These are phyloP conservation scores for Metarhizium robertsii DNA, from an alignment of 2,329 filamentous ascomycete genomes.

Conservation along the genomic window DNA sequence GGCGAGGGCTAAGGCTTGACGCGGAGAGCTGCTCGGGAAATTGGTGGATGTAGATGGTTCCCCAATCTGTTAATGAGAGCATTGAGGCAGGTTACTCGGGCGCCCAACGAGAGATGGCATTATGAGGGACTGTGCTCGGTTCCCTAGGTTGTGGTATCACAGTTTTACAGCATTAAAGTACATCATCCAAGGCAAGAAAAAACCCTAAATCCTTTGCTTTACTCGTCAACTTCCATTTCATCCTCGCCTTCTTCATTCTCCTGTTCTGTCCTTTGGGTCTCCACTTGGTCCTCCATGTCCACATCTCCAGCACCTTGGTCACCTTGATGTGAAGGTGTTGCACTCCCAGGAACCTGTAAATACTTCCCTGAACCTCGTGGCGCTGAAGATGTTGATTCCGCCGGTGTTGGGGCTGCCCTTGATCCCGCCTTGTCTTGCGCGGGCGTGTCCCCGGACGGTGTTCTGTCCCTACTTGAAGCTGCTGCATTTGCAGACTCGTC, in stretches of 20 bases:
- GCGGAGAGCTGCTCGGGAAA: too few relatives aligned
- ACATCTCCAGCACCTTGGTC: slow-evolving; percentile 39
- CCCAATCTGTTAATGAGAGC: background rate
- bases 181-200: background rate
- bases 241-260: slow-evolving; percentile 32
- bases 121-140: background rate
- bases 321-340: slow-evolving; percentile 15
- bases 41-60: background rate
- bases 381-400: slow-evolving; percentile 1
- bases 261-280: slow-evolving; percentile 13
- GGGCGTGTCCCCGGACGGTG: slow-evolving; percentile 22
- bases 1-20: slow-evolving; percentile 28
- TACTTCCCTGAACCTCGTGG: slow-evolving; percentile 4
- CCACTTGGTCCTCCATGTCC: slow-evolving; percentile 44
- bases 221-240: slow-evolving; percentile 53
- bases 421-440: slow-evolving; percentile 14
- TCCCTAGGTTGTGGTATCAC: background rate
- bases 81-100: background rate
- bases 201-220: background rate
- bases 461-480: slow-evolving; percentile 19
- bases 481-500: background rate
- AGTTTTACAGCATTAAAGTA: background rate
- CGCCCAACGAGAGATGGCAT: background rate
- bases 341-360: slow-evolving; percentile 7
- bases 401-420: slow-evolving; percentile 1